These are phyloP conservation scores for Senna siamea DNA, from an alignment of 306 rosid species.

Conservation along the genomic window DNA sequence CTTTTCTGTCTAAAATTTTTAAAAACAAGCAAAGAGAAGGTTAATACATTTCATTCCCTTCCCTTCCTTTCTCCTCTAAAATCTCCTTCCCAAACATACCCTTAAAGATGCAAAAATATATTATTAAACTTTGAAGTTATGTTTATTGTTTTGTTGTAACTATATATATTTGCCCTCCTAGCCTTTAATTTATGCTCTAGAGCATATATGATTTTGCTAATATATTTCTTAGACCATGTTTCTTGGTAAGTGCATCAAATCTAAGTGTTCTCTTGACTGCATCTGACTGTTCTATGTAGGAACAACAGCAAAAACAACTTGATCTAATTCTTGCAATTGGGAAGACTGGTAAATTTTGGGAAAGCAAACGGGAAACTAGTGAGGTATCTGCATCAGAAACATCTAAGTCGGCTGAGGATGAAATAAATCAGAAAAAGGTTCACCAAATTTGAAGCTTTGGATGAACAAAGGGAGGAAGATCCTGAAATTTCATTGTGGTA, in stretches of 20 bases:
- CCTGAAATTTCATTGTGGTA: slow-evolving; percentile 22
- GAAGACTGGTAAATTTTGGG: slow-evolving; percentile 67
- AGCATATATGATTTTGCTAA: no score
- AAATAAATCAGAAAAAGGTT: slow-evolving; percentile 60
- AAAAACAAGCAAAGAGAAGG: no score
- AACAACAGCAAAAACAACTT: slow-evolving; percentile 88
- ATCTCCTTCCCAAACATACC: no score
- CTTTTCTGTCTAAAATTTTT: no score
- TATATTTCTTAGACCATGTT: no score
- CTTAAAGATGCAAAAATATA: slow-evolving; percentile 2
- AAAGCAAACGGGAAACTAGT: slow-evolving; percentile 48
- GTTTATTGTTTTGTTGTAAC: slow-evolving; percentile 7
- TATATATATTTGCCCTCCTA: no score
- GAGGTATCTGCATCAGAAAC: slow-evolving; percentile 45
- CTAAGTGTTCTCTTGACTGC: slow-evolving; percentile 21
- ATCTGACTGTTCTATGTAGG: slow-evolving; percentile 51
- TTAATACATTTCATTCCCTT: no score
- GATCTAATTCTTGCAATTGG: slow-evolving; percentile 83
- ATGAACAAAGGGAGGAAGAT: slow-evolving; percentile 32
- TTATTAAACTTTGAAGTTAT: slow-evolving; percentile 19
- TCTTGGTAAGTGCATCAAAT: not conserved
- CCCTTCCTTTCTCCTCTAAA: no score
- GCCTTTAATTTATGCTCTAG: no score
- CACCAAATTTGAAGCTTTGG: slow-evolving; percentile 57
- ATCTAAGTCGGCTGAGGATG: slow-evolving; percentile 46